phyloP scores from a whole-genome alignment of 768 basidiomycete genomes.

The Serendipita sp. region DNA sequence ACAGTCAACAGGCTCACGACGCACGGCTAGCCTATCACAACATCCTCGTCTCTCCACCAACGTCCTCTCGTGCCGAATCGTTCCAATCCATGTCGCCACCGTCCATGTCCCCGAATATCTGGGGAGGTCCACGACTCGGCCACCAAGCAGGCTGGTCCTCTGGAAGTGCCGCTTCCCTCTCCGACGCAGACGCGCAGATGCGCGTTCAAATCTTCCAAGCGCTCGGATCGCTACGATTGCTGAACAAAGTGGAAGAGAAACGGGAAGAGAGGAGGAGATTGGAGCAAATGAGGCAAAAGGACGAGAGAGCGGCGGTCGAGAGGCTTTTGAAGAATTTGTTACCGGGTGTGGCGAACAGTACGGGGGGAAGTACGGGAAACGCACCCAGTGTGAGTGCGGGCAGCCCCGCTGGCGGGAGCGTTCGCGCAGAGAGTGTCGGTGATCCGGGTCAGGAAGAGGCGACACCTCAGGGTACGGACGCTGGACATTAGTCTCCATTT shows the following conservation, averaged over 20 bases:
- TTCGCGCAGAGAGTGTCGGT: conserved; percentile 3
- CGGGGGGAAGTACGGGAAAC: background rate
- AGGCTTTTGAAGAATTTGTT: background rate
- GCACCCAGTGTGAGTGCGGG: background rate
- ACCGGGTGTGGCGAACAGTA: background rate
- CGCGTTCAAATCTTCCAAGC: background rate
- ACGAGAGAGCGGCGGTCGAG: background rate
- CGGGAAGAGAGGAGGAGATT: background rate
- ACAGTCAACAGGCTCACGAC: background rate
- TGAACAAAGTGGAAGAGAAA: conserved; percentile 3
- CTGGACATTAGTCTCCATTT: background rate
- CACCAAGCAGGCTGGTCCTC: background rate
- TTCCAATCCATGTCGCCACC: background rate
- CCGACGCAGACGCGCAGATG: conserved; percentile 3
- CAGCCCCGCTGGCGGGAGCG: background rate
- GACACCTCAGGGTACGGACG: background rate
- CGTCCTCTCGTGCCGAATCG: background rate
- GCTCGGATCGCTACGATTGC: background rate
- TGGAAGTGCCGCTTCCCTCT: background rate
- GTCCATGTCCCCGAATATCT: background rate
- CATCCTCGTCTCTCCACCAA: background rate
- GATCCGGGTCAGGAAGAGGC: background rate
- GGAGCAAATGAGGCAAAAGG: background rate
- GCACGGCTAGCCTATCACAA: background rate
- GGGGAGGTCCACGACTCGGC: background rate